These are phyloP conservation scores for Annulohypoxylon maeteangense DNA, from an alignment of 495 filamentous ascomycete genomes.

Conservation along the genomic window DNA sequence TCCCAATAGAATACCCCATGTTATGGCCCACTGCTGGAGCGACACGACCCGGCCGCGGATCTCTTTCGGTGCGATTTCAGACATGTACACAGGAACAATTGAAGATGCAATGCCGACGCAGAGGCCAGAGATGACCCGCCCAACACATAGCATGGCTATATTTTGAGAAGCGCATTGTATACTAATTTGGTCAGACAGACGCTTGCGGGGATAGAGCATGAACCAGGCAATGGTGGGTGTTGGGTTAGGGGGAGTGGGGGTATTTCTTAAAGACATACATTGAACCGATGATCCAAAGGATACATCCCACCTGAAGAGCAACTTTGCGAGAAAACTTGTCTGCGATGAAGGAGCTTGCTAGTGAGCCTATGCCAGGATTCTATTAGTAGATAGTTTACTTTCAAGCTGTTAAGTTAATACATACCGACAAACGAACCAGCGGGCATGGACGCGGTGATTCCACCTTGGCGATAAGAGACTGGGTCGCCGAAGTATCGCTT, in stretches of 20 bases:
- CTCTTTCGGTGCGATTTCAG: conserved; percentile 81
- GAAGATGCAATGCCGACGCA: conserved; percentile 80
- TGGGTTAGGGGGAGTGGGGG: background rate
- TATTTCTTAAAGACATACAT: conserved; percentile 54
- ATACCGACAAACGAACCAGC: conserved; percentile 74
- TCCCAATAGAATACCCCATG: conserved; percentile 74
- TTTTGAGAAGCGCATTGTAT: conserved; percentile 70
- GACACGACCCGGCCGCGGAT: conserved; percentile 81
- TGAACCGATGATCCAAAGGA: conserved; percentile 77
- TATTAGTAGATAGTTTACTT: background rate
- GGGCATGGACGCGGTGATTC: conserved; percentile 76
- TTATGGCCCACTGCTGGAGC: conserved; percentile 81
- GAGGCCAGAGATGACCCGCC: conserved; percentile 76
- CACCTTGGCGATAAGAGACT: conserved; percentile 66
- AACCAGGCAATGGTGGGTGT: background rate
- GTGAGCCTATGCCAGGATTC: conserved; percentile 55
- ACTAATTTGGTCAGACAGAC: conserved; percentile 33
- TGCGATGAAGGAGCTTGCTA: conserved; percentile 71
- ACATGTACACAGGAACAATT: conserved; percentile 80
- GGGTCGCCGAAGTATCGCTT: conserved; percentile 69
- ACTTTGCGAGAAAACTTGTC: conserved; percentile 75
- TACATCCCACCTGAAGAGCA: conserved; percentile 73
- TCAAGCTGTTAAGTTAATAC: background rate
- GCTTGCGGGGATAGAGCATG: background rate
- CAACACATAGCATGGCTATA: conserved; percentile 72